These are phyloP conservation scores for Bacidia rubella DNA, from an alignment of 495 filamentous ascomycete genomes.

Conservation along the genomic window DNA sequence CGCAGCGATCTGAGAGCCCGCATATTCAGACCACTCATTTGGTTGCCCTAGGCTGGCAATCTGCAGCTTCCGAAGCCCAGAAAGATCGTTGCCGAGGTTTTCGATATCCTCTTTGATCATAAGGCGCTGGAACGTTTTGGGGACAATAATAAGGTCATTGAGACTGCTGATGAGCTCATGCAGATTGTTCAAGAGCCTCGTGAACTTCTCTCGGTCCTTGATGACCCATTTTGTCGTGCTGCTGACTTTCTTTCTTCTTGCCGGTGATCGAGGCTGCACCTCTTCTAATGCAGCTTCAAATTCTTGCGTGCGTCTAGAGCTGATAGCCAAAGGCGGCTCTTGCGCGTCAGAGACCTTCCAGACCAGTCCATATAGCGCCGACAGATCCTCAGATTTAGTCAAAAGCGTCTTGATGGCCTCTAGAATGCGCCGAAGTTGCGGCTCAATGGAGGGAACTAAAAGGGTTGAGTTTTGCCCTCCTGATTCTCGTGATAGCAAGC, in stretches of 20 bases:
- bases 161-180: not conserved
- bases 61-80: not conserved
- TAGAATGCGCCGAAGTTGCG: not conserved
- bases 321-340: not conserved
- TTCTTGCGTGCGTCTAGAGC: not conserved
- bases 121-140: not conserved
- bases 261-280: not conserved
- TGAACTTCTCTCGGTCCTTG: not conserved
- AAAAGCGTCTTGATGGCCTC: not conserved
- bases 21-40: not conserved
- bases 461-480: not conserved
- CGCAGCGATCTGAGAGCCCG: not conserved
- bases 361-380: not conserved
- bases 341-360: not conserved
- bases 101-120: slow-evolving; percentile 1
- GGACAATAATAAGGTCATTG: not conserved
- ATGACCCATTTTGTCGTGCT: slow-evolving; percentile 1
- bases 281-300: not conserved
- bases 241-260: not conserved
- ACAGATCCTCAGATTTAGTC: not conserved
- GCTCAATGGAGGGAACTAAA: not conserved
- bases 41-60: not conserved
- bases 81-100: not conserved
- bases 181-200: not conserved
- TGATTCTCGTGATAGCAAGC: not conserved